Percentiles rank a stretch among this genome's conserved stretches.
Evolutionary conservation across 768 basidiomycete species (phyloP).

Genomic region (Nidularia pulvinata): DNA sequence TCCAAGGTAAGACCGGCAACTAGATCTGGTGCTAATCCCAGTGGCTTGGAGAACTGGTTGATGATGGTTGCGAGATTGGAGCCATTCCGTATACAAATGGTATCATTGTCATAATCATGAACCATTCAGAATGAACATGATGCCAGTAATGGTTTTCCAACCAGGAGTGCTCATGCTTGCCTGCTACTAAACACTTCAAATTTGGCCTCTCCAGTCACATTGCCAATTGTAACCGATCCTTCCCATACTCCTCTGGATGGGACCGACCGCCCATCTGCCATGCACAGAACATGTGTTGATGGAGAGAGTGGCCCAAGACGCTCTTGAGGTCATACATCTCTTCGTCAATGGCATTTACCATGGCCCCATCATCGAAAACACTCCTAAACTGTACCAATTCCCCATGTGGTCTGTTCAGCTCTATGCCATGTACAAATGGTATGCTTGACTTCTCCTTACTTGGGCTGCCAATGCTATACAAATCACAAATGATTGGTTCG

Average conservation of each 20-base stretch:
- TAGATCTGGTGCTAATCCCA: too few species aligned
- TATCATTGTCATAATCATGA: slow-evolving; percentile 4
- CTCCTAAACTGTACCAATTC: background rate
- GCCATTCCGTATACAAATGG: background rate
- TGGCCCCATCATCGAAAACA: background rate
- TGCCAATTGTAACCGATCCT: slow-evolving; percentile 7
- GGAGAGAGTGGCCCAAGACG: background rate
- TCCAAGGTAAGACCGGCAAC: background rate
- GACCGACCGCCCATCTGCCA: slow-evolving; percentile 21
- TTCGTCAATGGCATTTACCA: background rate
- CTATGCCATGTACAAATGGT: slow-evolving; percentile 6
- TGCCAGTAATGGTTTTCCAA: slow-evolving; percentile 5
- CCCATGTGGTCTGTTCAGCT: background rate
- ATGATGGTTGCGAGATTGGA: too few species aligned
- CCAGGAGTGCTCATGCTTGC: slow-evolving; percentile 2
- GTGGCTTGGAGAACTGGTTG: too few species aligned
- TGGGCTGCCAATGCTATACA: background rate
- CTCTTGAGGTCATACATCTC: slow-evolving; percentile 1
- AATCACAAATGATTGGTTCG: background rate
- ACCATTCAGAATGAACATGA: background rate
- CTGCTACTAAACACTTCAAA: slow-evolving; percentile 7
- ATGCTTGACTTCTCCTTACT: slow-evolving; percentile 1
- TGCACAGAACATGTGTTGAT: slow-evolving; percentile 13
- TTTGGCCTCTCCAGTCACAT: background rate
- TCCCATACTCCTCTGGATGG: slow-evolving; percentile 7